These are phyloP conservation scores for Rachicladosporium sp. DNA, from an alignment of 2,329 filamentous ascomycete species.

Conservation along the genomic window DNA sequence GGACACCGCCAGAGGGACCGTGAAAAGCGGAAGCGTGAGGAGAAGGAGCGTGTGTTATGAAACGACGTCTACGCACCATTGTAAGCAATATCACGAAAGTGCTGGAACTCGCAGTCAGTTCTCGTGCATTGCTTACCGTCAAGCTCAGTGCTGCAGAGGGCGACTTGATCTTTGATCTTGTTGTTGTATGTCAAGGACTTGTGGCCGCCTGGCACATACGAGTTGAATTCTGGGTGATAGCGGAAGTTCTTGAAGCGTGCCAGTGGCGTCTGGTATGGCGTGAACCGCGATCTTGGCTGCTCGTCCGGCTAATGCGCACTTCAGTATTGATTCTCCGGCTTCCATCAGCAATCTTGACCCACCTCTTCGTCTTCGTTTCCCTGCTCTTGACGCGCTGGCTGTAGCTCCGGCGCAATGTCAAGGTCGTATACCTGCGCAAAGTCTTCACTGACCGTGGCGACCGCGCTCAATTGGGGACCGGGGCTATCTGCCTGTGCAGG, in stretches of 20 bases:
- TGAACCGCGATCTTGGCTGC: conserved; percentile 14
- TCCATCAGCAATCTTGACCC: conserved; percentile 1
- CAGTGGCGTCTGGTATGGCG: conserved; percentile 73
- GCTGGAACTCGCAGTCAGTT: conserved; percentile 60
- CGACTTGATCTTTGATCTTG: conserved; percentile 63
- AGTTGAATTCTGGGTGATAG: conserved; percentile 67
- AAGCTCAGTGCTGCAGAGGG: conserved; percentile 66
- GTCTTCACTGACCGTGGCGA: no score
- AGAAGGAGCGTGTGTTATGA: conserved; percentile 1
- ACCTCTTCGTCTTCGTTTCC: conserved; percentile 7
- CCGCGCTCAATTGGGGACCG: no score
- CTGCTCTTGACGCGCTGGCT: conserved; percentile 15
- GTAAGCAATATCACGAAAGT: conserved; percentile 62
- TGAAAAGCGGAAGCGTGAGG: neutral
- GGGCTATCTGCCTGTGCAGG: no score
- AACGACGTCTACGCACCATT: conserved; percentile 52
- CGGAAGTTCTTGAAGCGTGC: conserved; percentile 76
- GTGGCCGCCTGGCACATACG: conserved; percentile 61
- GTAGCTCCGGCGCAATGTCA: conserved; percentile 29
- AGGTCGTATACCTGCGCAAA: conserved; percentile 14
- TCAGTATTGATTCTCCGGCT: no score
- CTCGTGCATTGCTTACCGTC: conserved; percentile 63
- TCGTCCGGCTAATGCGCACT: neutral
- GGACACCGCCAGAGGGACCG: neutral
- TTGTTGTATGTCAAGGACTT: conserved; percentile 90